Base-by-base conservation (phyloP, 164 flowering plant species). In the Tinospora cordifolia region DNA sequence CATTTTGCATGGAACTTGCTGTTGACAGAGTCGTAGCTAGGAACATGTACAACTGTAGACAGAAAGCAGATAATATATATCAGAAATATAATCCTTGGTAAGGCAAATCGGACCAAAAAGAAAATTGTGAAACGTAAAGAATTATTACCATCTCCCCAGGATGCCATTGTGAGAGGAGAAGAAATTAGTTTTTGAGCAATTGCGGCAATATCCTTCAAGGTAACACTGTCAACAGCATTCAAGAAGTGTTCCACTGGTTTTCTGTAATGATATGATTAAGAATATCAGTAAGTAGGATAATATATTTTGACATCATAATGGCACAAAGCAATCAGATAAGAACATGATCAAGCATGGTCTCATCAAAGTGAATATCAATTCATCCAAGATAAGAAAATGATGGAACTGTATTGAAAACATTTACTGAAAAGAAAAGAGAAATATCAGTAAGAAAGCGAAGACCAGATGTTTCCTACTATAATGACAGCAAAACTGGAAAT, bases 121-220 rank as follows among this genome's bases (percentile, higher is more conserved):
- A 27, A 8, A 46, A 6, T 6, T 36, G 62, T 22, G 21, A n/a
- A 27, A 57, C 36, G 12, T 19, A 58, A 34, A 69, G 36, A 60
- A 63, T 70, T 88, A 63, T 70, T 88, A 92, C 99, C 93, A 73
- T 92, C 89, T 78, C 99, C 99, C 72, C 84, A 82, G 40, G 96
- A 84, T 44, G 93, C 97, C 96, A 92, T 87, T 47, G 99, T 90
- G 38, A 90, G 90, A 13, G 92, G 97, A 8, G 92, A 86, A 34
- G 89, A 81, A 11, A 90, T 2, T 51, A 94, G 83, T 78, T 86
- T 86, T 46, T 80, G 76, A 24, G 87, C 82, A 30, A 82, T 63
- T 14, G 81, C 57, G 63, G 87, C 22, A 63, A 94, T 86, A 77
- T 89, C 95, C 74, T 87, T 59, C 67, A 79, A 62, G 17, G 93